These are phyloP conservation scores for Ganoderma sinense DNA, from an alignment of 1,284 basidiomycete genomes.

Conservation along the genomic window DNA sequence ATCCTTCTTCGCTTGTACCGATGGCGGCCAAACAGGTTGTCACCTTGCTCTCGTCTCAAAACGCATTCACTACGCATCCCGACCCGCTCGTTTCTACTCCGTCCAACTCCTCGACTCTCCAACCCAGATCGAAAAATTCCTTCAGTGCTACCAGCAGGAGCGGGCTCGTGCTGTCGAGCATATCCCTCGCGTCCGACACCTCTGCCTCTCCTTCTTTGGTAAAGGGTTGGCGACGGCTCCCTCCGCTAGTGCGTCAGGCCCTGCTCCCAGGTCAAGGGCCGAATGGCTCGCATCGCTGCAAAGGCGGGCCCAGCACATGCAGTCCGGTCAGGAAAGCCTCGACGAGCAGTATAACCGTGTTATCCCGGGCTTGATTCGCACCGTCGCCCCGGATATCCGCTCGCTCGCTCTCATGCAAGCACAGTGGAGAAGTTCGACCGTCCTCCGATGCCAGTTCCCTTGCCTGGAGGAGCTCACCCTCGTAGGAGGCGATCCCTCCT, in stretches of 20 bases:
- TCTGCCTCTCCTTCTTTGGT: slow-evolving; percentile 29
- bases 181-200: slow-evolving; percentile 28
- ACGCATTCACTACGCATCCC: slow-evolving; percentile 26
- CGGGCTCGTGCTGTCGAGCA: slow-evolving; percentile 19
- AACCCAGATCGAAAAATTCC: slow-evolving; percentile 24
- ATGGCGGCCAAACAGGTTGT: slow-evolving; percentile 27
- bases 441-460: slow-evolving; percentile 23
- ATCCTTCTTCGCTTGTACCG: slow-evolving; percentile 26
- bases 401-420: slow-evolving; percentile 26
- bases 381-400: slow-evolving; percentile 21
- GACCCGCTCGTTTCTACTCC: slow-evolving; percentile 28
- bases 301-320: slow-evolving; percentile 22
- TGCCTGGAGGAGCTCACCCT: slow-evolving; percentile 25
- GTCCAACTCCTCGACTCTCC: slow-evolving; percentile 26
- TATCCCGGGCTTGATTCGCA: slow-evolving; percentile 23
- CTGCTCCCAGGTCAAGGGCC: slow-evolving; percentile 19
- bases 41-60: slow-evolving; percentile 27
- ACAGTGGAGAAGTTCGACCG: slow-evolving; percentile 25
- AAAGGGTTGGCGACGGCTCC: slow-evolving; percentile 8
- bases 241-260: neutral
- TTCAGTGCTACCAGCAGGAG: slow-evolving; percentile 24
- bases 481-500: slow-evolving; percentile 28
- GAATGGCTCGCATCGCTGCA: slow-evolving; percentile 25
- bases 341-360: slow-evolving; percentile 28
- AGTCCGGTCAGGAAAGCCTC: slow-evolving; percentile 18